Evolutionary conservation across 2,329 filamentous ascomycete species (phyloP), one percentile per base, ranked within the genome.

Genomic region (Coniochaeta ligniaria): DNA sequence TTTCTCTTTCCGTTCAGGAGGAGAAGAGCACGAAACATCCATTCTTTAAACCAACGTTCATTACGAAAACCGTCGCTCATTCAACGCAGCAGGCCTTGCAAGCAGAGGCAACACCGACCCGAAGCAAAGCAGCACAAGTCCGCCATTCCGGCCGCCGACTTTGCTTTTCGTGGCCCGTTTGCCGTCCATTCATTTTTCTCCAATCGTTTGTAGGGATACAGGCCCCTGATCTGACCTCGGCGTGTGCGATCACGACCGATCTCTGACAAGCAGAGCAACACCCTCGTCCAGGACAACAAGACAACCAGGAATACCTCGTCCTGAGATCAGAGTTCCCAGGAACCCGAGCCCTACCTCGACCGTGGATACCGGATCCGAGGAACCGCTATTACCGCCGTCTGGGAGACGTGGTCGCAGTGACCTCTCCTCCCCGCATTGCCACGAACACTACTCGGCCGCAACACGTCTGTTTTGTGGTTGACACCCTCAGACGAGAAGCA

Each of bases 171-270:
- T 58, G 56, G 56, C 56, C 56, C 35, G 56, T 43, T 58, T 41
- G 38, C 54, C 20, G 62, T 63, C 31, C 66, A 59, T 61, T 63
- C 66, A 28, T 59, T 64, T 59, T 62, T 59, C 62, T 59, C 65
- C 63, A 66, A 64, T 66, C 63, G 64, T 26, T 33, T 45, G 65
- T 64, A 65, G 63, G 65, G 60, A 60, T 65, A 61, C 60, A 57
- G 57, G 54, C 68, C 66, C 68, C 69, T 70, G 69, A 70, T 70
- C 66, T 60, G 62, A 62, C 60, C 57, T 57, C 35, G n/a, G 47
- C 56, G 24, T 45, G 56, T 45, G 26, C 56, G 56, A 58, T 58
- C 56, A 45, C 9, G 56, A 43, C 35, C 26, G 22, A 35, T 58
- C 56, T 58, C 56, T 45, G 56, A 58, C 56, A 58, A 41, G 35